Evolutionary conservation across 2,329 filamentous ascomycete genomes (phyloP), one percentile per base, ranked within the genome.

Genomic region (Colletotrichum zoysiae): DNA sequence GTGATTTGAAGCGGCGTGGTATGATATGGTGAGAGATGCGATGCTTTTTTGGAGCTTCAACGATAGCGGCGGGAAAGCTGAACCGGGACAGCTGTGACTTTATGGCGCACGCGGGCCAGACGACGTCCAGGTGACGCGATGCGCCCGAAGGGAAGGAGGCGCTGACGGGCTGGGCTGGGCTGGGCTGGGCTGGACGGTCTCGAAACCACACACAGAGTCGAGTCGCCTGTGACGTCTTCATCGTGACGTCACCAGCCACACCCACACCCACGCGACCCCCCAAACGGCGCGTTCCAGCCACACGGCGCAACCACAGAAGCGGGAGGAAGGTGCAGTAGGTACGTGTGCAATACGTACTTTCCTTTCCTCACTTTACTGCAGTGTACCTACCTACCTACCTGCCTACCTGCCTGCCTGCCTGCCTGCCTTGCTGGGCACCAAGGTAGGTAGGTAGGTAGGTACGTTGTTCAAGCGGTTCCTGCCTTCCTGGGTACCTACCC

Each of bases 231-330:
- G 66, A 70, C 70, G 70, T 70, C 67, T 65, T 65, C 67, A 70
- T 66, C 67, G 70, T 73, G 70, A 73, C 70, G 70, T 73, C 70
- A 73, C 67, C 18, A 73, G 70, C 70, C 76, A 77, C 42, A 35
- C 44, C 44, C 44, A 4, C 26, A 53, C 26, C n/a, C 58, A 38
- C 59, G 46, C 30, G 26, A 35, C 30, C 33, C 18, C 33, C 35
- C 30, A 63, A 46, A n/a, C 58, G 40, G 59, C 18, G 50, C 12
- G 57, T 57, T 58, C 63, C 69, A 71, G 69, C 69, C 65, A 71
- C 68, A 42, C 63, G 26, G n/a, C 33, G 18, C 0, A n/a, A n/a
- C 30, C 9, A 48, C 26, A 35, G 48, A 40, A 33, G 53, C 46
- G 5, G 42, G 18, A 44, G 23, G n/a, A 16, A n/a, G 26, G 9